Evolutionary conservation across 1,139 yeast genomes (phyloP), one percentile per base, ranked within the genome.

Genomic region (Saccharomyces hybrid): DNA sequence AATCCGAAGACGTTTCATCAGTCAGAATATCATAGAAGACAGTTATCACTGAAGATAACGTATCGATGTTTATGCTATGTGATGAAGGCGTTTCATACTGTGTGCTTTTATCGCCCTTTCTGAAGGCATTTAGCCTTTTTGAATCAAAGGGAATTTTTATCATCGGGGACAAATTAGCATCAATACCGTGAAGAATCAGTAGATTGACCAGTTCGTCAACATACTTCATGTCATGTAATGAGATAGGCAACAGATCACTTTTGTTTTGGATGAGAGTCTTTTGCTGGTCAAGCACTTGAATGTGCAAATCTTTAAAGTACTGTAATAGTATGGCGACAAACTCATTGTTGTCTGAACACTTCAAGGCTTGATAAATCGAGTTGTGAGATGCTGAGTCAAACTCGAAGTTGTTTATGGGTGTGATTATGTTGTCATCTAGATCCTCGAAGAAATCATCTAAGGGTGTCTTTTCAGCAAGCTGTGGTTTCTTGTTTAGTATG

Each of bases 221-320:
- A 2, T 82, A 79, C 65, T 83, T 85, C 75, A 91, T 82, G 65
- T 91, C 98, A 64, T 88, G 91, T 8, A 91, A 73, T 0, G 97
- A 88, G 14, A 91, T 84, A 6, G 85, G 75, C 20, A 91, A 78
- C 52, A 87, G 66, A 50, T 78, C 75, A 65, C 50, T 74, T 67
- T 50, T 61, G 53, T 60, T 48, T 46, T 53, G 41, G 48, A 52
- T 1, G 8, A 46, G 51, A 4, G 9, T 47, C 8, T 28, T 34
- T 44, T 49, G 60, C 49, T 41, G 56, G n/a, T 51, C 53, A 46
- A 51, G n/a, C 3, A 59, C 52, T 29, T 56, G 51, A 5, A 5
- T 32, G 48, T 57, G 56, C 38, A 59, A 51, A 23, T 49, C 52
- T 51, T 56, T 50, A 28, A 65, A 34, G 7, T 62, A 53, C 0